A percentile compares a stretch with the other conserved stretches of the same genome.
These are phyloP conservation scores for Infundibulicybe gibba DNA, from an alignment of 768 basidiomycete species.

Conservation along the genomic window DNA sequence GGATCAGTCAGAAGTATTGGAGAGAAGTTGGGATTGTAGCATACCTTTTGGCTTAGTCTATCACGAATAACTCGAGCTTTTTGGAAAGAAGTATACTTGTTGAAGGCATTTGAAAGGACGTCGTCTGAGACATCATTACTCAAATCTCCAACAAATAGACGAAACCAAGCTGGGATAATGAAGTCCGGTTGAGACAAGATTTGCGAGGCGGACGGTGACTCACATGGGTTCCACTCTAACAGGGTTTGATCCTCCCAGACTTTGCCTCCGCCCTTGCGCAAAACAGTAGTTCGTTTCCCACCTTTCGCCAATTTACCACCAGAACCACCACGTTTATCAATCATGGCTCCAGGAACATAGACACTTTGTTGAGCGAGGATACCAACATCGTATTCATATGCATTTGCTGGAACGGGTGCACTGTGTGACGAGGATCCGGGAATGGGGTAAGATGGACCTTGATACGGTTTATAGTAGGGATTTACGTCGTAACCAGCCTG, in stretches of 20 bases:
- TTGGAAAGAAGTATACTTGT: conserved; percentile 88
- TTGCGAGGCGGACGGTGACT: conserved; percentile 23
- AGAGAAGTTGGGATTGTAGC: conserved; percentile 5
- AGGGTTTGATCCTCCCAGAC: conserved; percentile 98
- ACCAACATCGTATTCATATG: conserved; percentile 90
- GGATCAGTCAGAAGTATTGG: conserved; percentile 4
- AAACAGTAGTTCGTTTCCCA: conserved; percentile 88
- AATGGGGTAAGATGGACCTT: conserved; percentile 67
- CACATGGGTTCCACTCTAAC: conserved; percentile 96
- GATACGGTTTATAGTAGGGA: conserved; percentile 80
- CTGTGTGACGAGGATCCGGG: conserved; percentile 62
- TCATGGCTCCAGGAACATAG: conserved; percentile 89
- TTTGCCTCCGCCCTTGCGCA: conserved; percentile 94
- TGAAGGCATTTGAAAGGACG: conserved; percentile 88
- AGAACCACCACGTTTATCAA: conserved; percentile 82
- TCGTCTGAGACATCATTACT: conserved; percentile 99
- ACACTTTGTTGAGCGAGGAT: conserved; percentile 89
- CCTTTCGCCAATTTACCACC: conserved; percentile 87
- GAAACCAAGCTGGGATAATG: conserved; percentile 85
- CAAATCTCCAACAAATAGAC: conserved; percentile 95
- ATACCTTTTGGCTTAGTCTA: conserved; percentile 87
- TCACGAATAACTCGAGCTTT: conserved; percentile 96
- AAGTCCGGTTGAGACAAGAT: conserved; percentile 8
- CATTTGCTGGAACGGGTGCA: conserved; percentile 84
- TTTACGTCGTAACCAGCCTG: conserved; percentile 59